phyloP scores from a whole-genome alignment of 305 asterid genomes.

The Plantago lanceolata region DNA sequence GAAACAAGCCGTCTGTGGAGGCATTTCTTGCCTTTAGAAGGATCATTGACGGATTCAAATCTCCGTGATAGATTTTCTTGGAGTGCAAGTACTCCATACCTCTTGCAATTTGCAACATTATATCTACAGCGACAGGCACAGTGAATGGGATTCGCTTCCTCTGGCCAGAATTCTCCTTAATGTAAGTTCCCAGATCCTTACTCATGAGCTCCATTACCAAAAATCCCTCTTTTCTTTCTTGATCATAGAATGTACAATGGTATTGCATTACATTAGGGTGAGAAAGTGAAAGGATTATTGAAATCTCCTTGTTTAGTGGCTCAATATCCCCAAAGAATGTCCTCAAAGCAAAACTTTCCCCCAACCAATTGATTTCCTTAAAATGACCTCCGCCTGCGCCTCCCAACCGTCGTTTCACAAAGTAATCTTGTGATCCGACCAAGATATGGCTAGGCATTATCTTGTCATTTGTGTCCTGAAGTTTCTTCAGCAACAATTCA shows the following conservation, averaged over 20 bases:
- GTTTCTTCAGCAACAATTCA: conserved; percentile 45
- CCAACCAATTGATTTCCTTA: conserved; percentile 82
- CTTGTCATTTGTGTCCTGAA: conserved; percentile 31
- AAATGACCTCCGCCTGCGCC: conserved; percentile 55
- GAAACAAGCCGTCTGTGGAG: conserved; percentile 48
- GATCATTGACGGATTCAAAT: conserved; percentile 60
- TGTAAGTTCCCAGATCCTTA: conserved; percentile 48
- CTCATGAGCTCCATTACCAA: conserved; percentile 82
- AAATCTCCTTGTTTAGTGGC: conserved; percentile 44
- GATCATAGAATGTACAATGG: conserved; percentile 65
- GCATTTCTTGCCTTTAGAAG: conserved; percentile 54
- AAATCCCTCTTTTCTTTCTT: conserved; percentile 67
- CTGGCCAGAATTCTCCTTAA: conserved; percentile 56
- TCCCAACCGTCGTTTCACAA: conserved; percentile 58
- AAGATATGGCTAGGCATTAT: conserved; percentile 41
- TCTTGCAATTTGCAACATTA: conserved; percentile 79
- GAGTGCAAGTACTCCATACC: conserved; percentile 88
- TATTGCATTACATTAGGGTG: conserved; percentile 71
- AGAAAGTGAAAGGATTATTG: conserved; percentile 48
- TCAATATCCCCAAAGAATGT: conserved; percentile 56
- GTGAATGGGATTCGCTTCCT: conserved; percentile 53
- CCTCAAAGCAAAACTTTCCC: conserved; percentile 67
- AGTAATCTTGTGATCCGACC: conserved; percentile 51
- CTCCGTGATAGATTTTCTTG: conserved; percentile 59
- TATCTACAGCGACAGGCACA: conserved; percentile 58